phyloP scores from a whole-genome alignment of 2,329 filamentous ascomycete genomes.

The Pseudogymnoascus sp. region DNA sequence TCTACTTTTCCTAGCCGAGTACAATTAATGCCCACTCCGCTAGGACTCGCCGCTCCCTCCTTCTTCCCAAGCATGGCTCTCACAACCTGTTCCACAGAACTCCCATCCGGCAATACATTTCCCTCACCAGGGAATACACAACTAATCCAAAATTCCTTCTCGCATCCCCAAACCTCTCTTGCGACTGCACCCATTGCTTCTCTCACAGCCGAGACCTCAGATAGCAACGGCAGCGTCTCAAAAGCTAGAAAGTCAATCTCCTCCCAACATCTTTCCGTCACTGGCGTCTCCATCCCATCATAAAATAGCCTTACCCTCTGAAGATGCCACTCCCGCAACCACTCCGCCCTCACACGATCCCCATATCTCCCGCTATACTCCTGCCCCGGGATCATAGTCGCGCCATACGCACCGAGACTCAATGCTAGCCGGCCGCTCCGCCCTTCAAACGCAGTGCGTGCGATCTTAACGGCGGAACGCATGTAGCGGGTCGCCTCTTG shows the following conservation, averaged over 20 bases:
- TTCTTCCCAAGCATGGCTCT: slow-evolving; percentile 28
- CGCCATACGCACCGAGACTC: slow-evolving; percentile 60
- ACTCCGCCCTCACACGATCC: slow-evolving; percentile 36
- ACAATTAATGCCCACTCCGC: slow-evolving; percentile 63
- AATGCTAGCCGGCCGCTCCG: slow-evolving; percentile 43
- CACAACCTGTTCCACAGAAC: slow-evolving; percentile 37
- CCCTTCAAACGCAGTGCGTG: slow-evolving; percentile 28
- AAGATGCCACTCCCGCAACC: slow-evolving; percentile 50
- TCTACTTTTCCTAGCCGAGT: slow-evolving; percentile 59
- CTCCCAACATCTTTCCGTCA: slow-evolving; percentile 18
- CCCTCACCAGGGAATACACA: slow-evolving; percentile 54
- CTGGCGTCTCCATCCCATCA: slow-evolving; percentile 12
- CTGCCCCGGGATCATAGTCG: slow-evolving; percentile 57
- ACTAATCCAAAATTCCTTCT: slow-evolving; percentile 48
- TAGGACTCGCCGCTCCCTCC: slow-evolving; percentile 35
- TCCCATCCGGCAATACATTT: slow-evolving; percentile 51
- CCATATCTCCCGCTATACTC: slow-evolving; percentile 59
- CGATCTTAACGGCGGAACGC: slow-evolving; percentile 32
- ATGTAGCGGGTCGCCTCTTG: slow-evolving; percentile 40
- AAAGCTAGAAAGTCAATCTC: slow-evolving; percentile 51
- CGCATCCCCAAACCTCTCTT: background rate
- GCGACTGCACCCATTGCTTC: slow-evolving; percentile 28
- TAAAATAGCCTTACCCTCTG: slow-evolving; percentile 47
- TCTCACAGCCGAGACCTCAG: slow-evolving; percentile 54
- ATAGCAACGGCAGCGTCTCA: slow-evolving; percentile 57